A percentile compares a stretch with the other conserved stretches of the same genome.
Evolutionary conservation across 257 asterid species (phyloP).

Genomic region (Anisodus acutangulus): DNA sequence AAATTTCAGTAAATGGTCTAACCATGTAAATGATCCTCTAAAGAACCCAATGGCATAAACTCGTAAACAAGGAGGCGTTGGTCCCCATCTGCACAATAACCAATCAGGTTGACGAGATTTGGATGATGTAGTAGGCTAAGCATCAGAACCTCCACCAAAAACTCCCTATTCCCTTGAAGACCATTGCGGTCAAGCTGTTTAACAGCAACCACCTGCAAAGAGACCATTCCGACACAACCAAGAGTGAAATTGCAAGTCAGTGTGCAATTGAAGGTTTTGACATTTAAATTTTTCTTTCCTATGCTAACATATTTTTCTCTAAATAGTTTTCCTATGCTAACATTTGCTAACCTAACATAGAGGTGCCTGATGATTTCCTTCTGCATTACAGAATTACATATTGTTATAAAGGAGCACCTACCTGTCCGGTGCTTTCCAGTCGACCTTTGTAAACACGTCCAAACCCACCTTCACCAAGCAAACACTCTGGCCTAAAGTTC

Average conservation of each 20-base stretch:
- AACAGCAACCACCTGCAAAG: constrained; percentile 87
- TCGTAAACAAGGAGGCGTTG: constrained; percentile 97
- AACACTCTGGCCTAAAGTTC: constrained; percentile 73
- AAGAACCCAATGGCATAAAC: constrained; percentile 94
- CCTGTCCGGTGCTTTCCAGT: constrained; percentile 84
- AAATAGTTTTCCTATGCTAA: not conserved
- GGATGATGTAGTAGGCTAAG: constrained; percentile 94
- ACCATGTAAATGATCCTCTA: constrained; percentile 99
- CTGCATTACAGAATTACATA: not conserved
- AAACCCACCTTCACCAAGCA: constrained; percentile 97
- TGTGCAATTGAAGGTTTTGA: not conserved
- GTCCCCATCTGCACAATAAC: constrained; percentile 98
- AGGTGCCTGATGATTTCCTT: not conserved
- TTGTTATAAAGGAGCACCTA: constrained; percentile 30
- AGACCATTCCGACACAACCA: constrained; percentile 31
- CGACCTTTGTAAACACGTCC: constrained; percentile 93
- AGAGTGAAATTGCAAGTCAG: not conserved
- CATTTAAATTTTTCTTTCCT: not conserved
- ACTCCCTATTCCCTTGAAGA: constrained; percentile 93
- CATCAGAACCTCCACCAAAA: constrained; percentile 98
- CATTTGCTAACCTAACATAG: not conserved
- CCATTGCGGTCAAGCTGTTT: constrained; percentile 95
- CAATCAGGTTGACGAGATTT: constrained; percentile 94
- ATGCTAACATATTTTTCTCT: too few species aligned
- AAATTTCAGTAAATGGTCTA: constrained; percentile 38